Conservation (phyloP, 2,329 filamentous ascomycete species). For the Ophiostoma montium region DNA sequence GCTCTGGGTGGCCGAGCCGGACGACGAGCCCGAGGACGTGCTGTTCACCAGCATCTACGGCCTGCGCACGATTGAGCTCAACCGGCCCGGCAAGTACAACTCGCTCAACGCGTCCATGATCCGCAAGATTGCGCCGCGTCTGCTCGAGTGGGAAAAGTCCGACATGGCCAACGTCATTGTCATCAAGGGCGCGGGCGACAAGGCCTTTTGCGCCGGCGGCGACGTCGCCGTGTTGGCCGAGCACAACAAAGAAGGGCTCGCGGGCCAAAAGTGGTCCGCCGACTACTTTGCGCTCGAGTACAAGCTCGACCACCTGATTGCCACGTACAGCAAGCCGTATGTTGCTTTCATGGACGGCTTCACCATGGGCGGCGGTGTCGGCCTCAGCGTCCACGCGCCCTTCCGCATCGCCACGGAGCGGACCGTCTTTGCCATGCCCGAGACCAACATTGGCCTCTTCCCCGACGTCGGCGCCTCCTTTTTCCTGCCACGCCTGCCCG, state of each 20-base stretch:
- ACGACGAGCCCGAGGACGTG: conserved; percentile 78
- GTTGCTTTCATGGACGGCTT: conserved; percentile 94
- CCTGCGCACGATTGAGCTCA: conserved; percentile 82
- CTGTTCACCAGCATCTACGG: conserved; percentile 83
- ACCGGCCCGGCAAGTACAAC: conserved; percentile 84
- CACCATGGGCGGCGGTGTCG: conserved; percentile 96
- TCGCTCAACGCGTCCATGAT: conserved; percentile 90
- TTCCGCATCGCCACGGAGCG: conserved; percentile 94
- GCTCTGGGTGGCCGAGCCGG: conserved; percentile 40
- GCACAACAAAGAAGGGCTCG: conserved; percentile 50
- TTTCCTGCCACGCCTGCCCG: conserved; percentile 83
- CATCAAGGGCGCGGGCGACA: conserved; percentile 75
- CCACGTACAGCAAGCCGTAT: conserved; percentile 85
- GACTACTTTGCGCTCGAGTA: conserved; percentile 95
- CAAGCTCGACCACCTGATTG: conserved; percentile 86
- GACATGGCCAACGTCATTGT: conserved; percentile 86
- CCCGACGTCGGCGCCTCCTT: conserved; percentile 95
- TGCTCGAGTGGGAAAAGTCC: conserved; percentile 91
- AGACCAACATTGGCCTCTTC: conserved; percentile 97
- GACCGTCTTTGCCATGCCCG: conserved; percentile 95
- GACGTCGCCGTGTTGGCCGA: conserved; percentile 71
- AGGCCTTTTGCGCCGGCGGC: conserved; percentile 84
- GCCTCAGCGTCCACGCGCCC: conserved; percentile 84
- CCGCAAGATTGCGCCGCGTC: conserved; percentile 76
- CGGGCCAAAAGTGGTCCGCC: conserved; percentile 60